A percentile compares a stretch with the other conserved stretches of the same genome.
phyloP scores from a whole-genome alignment of 1,284 basidiomycete species.

The Abortiporus biennis region DNA sequence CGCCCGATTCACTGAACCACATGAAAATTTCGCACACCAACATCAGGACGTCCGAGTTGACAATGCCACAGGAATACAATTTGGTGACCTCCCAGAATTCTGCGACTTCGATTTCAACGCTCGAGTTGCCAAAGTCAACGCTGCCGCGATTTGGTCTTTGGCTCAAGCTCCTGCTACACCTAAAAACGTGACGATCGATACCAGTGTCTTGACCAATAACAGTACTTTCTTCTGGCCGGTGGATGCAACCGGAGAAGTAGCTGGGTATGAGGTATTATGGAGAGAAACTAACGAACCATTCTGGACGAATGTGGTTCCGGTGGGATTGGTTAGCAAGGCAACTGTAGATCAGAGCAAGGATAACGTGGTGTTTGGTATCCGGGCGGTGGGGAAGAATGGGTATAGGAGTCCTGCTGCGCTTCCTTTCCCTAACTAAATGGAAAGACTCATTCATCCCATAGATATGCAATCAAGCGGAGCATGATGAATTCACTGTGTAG shows the following conservation, averaged over 20 bases:
- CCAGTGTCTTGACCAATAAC: conserved; percentile 43
- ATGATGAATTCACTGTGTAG: too few species aligned
- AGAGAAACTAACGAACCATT: conserved; percentile 38
- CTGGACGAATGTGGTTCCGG: conserved; percentile 44
- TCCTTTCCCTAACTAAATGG: conserved; percentile 25
- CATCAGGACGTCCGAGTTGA: conserved; percentile 48
- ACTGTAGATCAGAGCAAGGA: conserved; percentile 43
- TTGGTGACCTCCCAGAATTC: conserved; percentile 47
- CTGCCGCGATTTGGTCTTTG: conserved; percentile 44
- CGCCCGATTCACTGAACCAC: conserved; percentile 48
- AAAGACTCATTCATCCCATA: neutral
- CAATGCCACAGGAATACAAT: conserved; percentile 36
- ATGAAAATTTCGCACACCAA: conserved; percentile 51
- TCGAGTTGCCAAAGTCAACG: conserved; percentile 46
- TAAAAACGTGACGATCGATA: conserved; percentile 38
- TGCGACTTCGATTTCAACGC: conserved; percentile 44
- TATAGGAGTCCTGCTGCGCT: conserved; percentile 44
- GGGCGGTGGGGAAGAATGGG: conserved; percentile 47
- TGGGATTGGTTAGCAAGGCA: conserved; percentile 34
- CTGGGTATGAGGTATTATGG: conserved; percentile 47
- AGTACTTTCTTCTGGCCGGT: conserved; percentile 41
- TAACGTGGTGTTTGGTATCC: conserved; percentile 44
- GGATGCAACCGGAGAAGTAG: conserved; percentile 30
- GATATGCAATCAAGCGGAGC: neutral
- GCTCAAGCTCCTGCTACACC: conserved; percentile 48